Evolutionary conservation across 2,329 filamentous ascomycete species (phyloP), one percentile per base, ranked within the genome.

Genomic region (Emmonsiellopsis sp.): DNA sequence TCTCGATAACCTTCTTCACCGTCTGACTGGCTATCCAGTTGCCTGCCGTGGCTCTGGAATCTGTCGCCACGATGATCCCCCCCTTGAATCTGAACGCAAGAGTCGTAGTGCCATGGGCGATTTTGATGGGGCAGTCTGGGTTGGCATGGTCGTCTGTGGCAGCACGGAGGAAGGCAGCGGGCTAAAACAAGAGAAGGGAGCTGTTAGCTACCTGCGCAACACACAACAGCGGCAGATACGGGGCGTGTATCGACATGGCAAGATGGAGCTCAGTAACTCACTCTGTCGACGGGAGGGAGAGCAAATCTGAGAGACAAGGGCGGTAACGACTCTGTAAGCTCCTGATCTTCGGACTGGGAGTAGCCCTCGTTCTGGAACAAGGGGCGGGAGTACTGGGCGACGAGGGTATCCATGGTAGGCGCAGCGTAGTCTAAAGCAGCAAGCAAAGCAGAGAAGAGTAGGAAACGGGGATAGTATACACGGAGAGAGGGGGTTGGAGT

Each of bases 11-110:
- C 81, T 98, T 98, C 84, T 98, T 98, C 69, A 98, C 93, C 52
- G 93, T 98, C 80, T 98, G 93, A 76, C 89, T 95, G 61, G 93
- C 93, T 74, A 98, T 98, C 93, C 93, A 98, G 82, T 93, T 94
- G 67, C 93, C 93, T 32, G 93, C 92, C 47, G 93, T 95, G 56
- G 93, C 93, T 76, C 93, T 85, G 56, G 93, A 98, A 76, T 98
- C 93, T 55, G 93, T 98, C 52, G 92, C 92, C 51, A 98, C 92
- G 68, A 98, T 94, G 75, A 98, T 97, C 69, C 93, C 93, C 66
- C 91, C 91, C 76, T 97, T 85, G 81, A 97, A 98, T 70, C 92
- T 85, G 81, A 98, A 98, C 59, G 91, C 92, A 58, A 98, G 84
- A 51, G 93, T 98, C 55, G 93, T 98, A 57, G 93, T 98, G 69